A percentile compares a stretch with the other conserved stretches of the same genome.
Conservation (phyloP, 2,329 filamentous ascomycete species). For the Colletotrichum sp. region DNA sequence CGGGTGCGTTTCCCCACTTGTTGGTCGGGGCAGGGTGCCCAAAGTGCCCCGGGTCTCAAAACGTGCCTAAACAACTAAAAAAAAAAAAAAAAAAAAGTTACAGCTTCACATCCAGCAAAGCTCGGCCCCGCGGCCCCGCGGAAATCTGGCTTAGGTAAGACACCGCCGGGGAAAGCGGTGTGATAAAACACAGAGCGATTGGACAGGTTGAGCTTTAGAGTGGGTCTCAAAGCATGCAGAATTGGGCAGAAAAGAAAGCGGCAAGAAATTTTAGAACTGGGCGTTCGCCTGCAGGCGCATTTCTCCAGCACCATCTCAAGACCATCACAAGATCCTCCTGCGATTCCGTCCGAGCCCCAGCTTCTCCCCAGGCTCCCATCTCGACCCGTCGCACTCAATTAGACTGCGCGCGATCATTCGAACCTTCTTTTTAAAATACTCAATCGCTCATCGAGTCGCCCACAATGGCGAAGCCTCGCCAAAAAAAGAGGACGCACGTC, state of each 20-base stretch:
- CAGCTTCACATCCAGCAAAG: neutral
- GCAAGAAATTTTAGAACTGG: neutral
- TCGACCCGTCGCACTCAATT: neutral
- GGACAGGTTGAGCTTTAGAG: neutral
- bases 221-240: neutral
- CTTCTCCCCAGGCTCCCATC: neutral
- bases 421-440: slow-evolving; percentile 13
- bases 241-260: neutral
- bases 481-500: slow-evolving; percentile 88
- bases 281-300: neutral
- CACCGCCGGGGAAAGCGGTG: neutral
- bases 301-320: neutral
- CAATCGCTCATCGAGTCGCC: slow-evolving; percentile 4
- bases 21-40: too few relatives aligned
- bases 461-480: slow-evolving; percentile 78
- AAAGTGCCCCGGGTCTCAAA: too few relatives aligned
- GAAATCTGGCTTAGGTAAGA: neutral
- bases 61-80: too few relatives aligned
- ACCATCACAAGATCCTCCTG: neutral
- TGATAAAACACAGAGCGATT: neutral
- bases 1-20: too few relatives aligned
- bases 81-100: neutral
- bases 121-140: neutral
- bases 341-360: neutral
- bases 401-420: neutral